A percentile compares a stretch with the other conserved stretches of the same genome.
Conservation (phyloP, 306 rosid species). For the Vigna radiata region DNA sequence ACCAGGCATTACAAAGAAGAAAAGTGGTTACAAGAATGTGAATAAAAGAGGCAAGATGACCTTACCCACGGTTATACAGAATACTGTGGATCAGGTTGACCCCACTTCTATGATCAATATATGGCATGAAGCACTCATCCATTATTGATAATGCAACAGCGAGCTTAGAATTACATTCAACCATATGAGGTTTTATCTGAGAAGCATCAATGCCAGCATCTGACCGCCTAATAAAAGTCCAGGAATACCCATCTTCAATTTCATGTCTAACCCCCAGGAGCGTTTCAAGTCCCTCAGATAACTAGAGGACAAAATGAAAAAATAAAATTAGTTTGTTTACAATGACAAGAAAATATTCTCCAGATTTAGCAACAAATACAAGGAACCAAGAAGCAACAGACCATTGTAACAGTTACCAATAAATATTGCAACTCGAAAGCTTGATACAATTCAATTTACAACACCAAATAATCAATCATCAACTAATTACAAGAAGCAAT, state of each 20-base stretch:
- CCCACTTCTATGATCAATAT: constrained; percentile 90
- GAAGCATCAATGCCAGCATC: constrained; percentile 63
- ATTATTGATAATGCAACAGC: constrained; percentile 84
- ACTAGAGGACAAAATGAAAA: constrained; percentile 60
- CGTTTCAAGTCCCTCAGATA: constrained; percentile 66
- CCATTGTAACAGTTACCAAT: constrained; percentile 24
- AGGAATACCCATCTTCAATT: constrained; percentile 84
- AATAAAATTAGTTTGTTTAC: constrained; percentile 30
- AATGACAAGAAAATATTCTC: constrained; percentile 12
- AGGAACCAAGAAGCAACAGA: constrained; percentile 31
- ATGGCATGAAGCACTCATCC: constrained; percentile 97
- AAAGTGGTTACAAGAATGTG: neutral
- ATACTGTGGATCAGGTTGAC: constrained; percentile 81
- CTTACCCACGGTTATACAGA: constrained; percentile 88
- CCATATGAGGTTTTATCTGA: constrained; percentile 56
- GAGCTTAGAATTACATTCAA: constrained; percentile 81
- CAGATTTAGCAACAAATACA: constrained; percentile 37
- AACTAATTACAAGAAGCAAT: constrained; percentile 32
- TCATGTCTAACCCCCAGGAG: constrained; percentile 86
- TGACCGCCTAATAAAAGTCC: constrained; percentile 72
- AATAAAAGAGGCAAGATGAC: constrained; percentile 25
- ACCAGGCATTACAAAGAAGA: neutral
- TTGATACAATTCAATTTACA: constrained; percentile 31
- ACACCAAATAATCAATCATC: constrained; percentile 38
- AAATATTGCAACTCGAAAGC: constrained; percentile 30